phyloP scores from a whole-genome alignment of 768 basidiomycete genomes.

The Tylopilus balloui region DNA sequence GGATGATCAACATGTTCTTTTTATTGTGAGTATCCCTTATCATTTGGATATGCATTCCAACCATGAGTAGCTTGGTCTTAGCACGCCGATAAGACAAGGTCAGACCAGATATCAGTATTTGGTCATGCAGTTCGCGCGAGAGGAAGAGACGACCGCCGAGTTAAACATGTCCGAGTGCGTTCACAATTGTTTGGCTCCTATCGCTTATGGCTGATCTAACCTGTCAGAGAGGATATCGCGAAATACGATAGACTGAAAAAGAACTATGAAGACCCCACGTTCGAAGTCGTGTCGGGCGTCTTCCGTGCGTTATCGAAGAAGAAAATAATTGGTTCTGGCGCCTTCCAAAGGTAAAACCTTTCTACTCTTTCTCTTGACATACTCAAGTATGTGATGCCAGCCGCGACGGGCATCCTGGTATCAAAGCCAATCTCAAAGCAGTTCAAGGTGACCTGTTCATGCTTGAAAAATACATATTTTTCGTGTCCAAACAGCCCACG shows the following conservation, averaged over 20 bases:
- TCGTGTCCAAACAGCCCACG: constrained; percentile 92
- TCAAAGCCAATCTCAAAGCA: constrained; percentile 97
- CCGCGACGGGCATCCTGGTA: constrained; percentile 85
- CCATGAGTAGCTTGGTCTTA: constrained; percentile 72
- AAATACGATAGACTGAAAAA: constrained; percentile 84
- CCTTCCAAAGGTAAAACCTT: constrained; percentile 71
- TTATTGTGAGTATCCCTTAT: constrained; percentile 64
- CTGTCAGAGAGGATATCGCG: constrained; percentile 63
- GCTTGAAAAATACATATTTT: constrained; percentile 96
- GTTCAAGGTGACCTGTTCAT: constrained; percentile 96
- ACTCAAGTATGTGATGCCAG: constrained; percentile 36
- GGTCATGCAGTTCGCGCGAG: constrained; percentile 96
- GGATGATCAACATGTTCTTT: constrained; percentile 92
- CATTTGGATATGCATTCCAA: constrained; percentile 1
- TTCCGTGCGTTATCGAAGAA: constrained; percentile 89
- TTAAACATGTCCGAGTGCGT: constrained; percentile 88
- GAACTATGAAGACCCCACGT: constrained; percentile 92
- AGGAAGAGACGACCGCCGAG: constrained; percentile 95
- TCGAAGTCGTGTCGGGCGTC: constrained; percentile 90
- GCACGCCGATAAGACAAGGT: constrained; percentile 93
- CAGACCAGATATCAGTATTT: constrained; percentile 97
- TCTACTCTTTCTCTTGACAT: not conserved
- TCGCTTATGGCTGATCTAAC: not conserved
- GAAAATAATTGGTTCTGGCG: constrained; percentile 85
- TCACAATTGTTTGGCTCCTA: not conserved